These are phyloP conservation scores for Sporothrix humicola DNA, from an alignment of 2,329 filamentous ascomycete genomes.

Conservation along the genomic window DNA sequence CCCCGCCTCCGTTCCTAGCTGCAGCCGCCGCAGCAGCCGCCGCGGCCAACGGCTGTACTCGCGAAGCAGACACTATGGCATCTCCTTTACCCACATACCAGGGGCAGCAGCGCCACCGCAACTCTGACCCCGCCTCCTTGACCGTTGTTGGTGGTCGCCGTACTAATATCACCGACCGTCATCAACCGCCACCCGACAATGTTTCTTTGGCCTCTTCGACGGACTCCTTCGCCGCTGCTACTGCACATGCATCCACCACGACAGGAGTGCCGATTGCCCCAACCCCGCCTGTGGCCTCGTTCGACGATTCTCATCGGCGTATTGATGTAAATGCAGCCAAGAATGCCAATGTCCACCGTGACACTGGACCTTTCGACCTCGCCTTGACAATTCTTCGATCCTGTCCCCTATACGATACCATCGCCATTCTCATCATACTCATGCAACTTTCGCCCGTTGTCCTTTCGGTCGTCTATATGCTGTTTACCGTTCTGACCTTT, in stretches of 20 bases:
- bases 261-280: conserved; percentile 40
- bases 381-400: conserved; percentile 86
- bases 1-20: conserved; percentile 17
- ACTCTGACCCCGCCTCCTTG: conserved; percentile 22
- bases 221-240: conserved; percentile 51
- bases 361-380: conserved; percentile 74
- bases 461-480: conserved; percentile 84
- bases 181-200: conserved; percentile 24
- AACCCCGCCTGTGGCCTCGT: conserved; percentile 44
- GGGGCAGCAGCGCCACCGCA: conserved; percentile 33
- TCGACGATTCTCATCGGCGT: conserved; percentile 62
- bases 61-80: conserved; percentile 40
- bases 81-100: conserved; percentile 35
- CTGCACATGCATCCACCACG: conserved; percentile 41
- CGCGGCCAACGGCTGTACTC: conserved; percentile 38
- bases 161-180: neutral
- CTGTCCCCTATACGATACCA: conserved; percentile 90
- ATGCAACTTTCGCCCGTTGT: conserved; percentile 89
- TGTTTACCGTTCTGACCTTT: conserved; percentile 92
- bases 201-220: conserved; percentile 58
- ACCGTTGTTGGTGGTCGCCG: neutral
- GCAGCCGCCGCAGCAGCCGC: conserved; percentile 34
- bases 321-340: conserved; percentile 74
- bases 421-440: conserved; percentile 94
- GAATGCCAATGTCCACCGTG: conserved; percentile 69